Evolutionary conservation across 2,329 filamentous ascomycete genomes (phyloP), one percentile per base, ranked within the genome.

Genomic region (Metarhizium guizhouense): DNA sequence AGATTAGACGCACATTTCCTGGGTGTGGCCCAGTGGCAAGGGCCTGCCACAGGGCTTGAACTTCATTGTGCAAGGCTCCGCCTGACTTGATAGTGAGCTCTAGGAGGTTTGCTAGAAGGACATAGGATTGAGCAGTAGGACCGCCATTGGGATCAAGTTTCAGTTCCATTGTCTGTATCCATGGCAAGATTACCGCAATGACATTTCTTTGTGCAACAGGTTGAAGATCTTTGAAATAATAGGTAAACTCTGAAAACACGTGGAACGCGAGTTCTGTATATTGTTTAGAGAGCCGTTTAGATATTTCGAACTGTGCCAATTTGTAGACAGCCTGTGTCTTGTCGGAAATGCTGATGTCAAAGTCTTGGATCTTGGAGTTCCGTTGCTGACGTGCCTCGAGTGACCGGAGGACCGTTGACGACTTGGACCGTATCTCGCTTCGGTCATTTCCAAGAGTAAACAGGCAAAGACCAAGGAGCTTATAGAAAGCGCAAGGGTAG

Each of bases 321-420:
- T 99, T 99, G 73, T 97, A 99, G 3, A 99, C 93, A 0, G 93
- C 92, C 61, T 95, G 95, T 0, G 95, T 99, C 72, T 96, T 97
- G 72, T 99, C 95, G 0, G 93, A 95, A 56, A 99, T 94, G 68
- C 92, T 96, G 64, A 99, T 97, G 65, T 99, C 94, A 57, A 96
- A 95, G 68, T 99, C 94, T 67, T 96, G 90, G 6, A 99, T 84
- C 66, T 95, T 95, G 1, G 93, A 96, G 60, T 84, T 94, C 61
- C 88, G 76, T 3, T 73, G 72, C 61, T 94, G 88, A 29, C 90
- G 83, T 61, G 91, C 85, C 70, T 97, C 94, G 1, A 97, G 76
- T 0, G 84, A 85, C 45, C 91, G 83, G 13, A 99, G 77, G 36
- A 97, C 77, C 51, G 86, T 83, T 1, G 88, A 88, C 1, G 94